Evolutionary conservation across 2,329 filamentous ascomycete genomes (phyloP), one percentile per base, ranked within the genome.

Genomic region (Penicillium sp.): DNA sequence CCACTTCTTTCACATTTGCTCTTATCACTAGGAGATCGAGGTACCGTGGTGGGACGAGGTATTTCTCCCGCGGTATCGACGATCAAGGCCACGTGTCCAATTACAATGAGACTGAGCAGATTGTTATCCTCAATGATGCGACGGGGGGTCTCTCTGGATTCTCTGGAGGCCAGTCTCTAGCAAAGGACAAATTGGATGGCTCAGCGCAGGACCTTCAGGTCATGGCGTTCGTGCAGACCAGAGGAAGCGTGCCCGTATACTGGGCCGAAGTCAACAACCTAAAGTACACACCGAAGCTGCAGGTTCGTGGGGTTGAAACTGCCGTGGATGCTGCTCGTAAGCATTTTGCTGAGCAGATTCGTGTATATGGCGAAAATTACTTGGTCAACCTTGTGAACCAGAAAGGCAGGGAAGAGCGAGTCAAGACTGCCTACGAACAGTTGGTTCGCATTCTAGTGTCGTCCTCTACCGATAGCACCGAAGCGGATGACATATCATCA

Each of bases 351-450:
- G 89, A 98, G 72, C 94, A 98, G 70, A 93, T 98, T 60, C 78
- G 80, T 49, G 73, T 95, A 26, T 98, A 98, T 61, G 93, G 93
- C 52, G 93, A 97, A 67, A 96, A 96, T 66, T 97, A 93, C 71
- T 77, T 98, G 51, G 90, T 98, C 68, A 98, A 98, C 66, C 76
- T 98, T 22, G 93, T 98, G 61, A 98, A 98, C 67, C 88, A 96
- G 60, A 94, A 88, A 65, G 93, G 93, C 13, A 83, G 93, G 49
- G 93, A 98, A 72, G 79, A 85, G 69, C 78, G 80, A 44, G 85
- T 98, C 55, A 98, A 98, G 73, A 84, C 87, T 45, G 89, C 91
- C 1, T 98, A 97, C 67, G 93, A 98, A 70, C 79, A 94, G 64
- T 81, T 97, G 75, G 84, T 96, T 45, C 79, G 87, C 61, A 77